Evolutionary conservation across 1,284 basidiomycete genomes (phyloP), one percentile per base, ranked within the genome.

Genomic region (Quambalaria eucalypti): DNA sequence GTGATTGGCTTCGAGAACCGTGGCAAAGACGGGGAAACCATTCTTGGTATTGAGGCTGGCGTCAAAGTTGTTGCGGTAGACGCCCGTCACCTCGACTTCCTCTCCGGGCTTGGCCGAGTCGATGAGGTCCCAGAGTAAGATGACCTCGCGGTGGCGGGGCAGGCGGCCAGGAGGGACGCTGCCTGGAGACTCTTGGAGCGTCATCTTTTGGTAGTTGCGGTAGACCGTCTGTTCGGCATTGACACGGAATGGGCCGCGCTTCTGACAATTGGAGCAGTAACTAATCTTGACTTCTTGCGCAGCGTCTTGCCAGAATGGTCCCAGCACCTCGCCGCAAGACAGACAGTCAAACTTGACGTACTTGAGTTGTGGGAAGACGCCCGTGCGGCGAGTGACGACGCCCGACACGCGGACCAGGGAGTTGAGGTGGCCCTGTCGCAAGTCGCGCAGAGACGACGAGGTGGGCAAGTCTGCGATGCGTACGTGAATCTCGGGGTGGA

Each of bases 171-270:
- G 91, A 50, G 93, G 95, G 2, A 99, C 93, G 2, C 88, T 90
- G 1, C 93, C 95, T n/a, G 93, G 93, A 12, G 90, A 92, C 77
- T 99, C 95, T 74, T 99, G 93, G 42, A 99, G 78, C 2, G 93
- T 97, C 88, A 98, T 89, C 78, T 90, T 96, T 77, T 99, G 95
- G 76, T 95, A 98, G 77, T 98, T 99, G 56, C 95, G 83, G 77
- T 98, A 99, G 2, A 99, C 86, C 0, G 95, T 99, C 88, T 98
- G 90, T 74, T 97, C 92, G 31, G 91, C 93, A 76, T 98, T 99
- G 73, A 99, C 87, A 1, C 84, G 82, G 79, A 98, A 99, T 1
- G 93, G 95, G 0, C 95, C 95, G 70, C 88, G 88, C 62, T 86
- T 84, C 76, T 92, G 87, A 76, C 95, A 99, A 68, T 88, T 88